Evolutionary conservation across 2,329 filamentous ascomycete genomes (phyloP).

Genomic region (Pseudopyricularia javanii): DNA sequence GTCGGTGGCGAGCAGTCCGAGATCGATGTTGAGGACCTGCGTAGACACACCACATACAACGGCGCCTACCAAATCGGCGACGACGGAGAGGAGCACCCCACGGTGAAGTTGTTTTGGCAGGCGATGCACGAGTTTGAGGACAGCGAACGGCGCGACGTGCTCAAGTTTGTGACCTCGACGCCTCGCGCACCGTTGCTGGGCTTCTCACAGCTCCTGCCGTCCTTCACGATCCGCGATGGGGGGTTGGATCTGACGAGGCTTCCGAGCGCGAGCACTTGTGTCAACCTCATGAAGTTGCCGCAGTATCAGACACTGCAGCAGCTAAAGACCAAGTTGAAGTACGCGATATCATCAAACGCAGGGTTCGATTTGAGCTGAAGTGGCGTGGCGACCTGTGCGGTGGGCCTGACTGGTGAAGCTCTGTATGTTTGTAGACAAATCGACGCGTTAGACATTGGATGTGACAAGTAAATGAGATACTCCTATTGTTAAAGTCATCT

Average conservation of each 20-base stretch:
- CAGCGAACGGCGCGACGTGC: conserved; percentile 66
- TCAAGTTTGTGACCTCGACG: conserved; percentile 93
- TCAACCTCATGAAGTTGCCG: conserved; percentile 87
- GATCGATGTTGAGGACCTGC: conserved; percentile 79
- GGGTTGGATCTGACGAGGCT: conserved; percentile 64
- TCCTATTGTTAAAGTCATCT: no score
- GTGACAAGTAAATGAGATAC: no score
- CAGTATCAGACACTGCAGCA: conserved; percentile 56
- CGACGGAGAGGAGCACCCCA: conserved; percentile 75
- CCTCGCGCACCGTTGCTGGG: conserved; percentile 81
- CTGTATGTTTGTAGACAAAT: no score
- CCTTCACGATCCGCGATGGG: conserved; percentile 81
- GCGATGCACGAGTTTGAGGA: conserved; percentile 71
- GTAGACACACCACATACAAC: conserved; percentile 73
- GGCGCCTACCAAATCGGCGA: conserved; percentile 85
- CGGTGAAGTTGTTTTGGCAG: conserved; percentile 80
- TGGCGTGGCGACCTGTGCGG: neutral
- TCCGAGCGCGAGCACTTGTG: conserved; percentile 90
- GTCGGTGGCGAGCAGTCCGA: conserved; percentile 78
- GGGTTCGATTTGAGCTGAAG: conserved; percentile 71
- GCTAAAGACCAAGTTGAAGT: conserved; percentile 71
- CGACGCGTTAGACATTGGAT: no score
- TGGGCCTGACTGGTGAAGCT: neutral
- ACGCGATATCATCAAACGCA: conserved; percentile 79
- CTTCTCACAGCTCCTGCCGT: conserved; percentile 73